Evolutionary conservation across 73 alveolate genomes (phyloP).

Genomic region (Tetrahymena elliotti): DNA sequence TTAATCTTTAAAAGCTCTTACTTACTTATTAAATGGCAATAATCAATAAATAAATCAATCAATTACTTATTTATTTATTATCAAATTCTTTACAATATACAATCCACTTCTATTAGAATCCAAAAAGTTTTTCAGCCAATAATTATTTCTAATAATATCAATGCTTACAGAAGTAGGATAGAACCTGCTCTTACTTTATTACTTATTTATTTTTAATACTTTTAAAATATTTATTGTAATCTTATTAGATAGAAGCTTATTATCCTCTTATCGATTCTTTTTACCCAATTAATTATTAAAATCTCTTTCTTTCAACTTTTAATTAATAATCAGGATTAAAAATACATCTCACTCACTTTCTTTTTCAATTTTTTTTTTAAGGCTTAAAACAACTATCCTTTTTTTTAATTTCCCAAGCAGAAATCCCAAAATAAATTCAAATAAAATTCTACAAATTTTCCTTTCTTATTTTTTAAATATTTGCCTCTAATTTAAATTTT

Average conservation of each 20-base stretch:
- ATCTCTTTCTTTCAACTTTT: background rate
- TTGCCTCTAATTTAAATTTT: background rate
- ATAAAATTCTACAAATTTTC: background rate
- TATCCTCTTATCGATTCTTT: background rate
- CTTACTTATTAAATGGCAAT: too few relatives aligned
- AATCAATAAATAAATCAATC: too few relatives aligned
- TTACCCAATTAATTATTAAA: too few relatives aligned
- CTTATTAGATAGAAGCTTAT: too few relatives aligned
- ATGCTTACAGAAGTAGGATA: background rate
- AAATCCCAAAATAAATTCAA: background rate
- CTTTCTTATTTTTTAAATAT: background rate
- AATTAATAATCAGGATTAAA: background rate
- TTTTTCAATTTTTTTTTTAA: background rate
- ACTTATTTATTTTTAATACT: too few relatives aligned
- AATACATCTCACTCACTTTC: background rate
- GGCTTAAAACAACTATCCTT: background rate
- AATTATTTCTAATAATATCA: too few relatives aligned
- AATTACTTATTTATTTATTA: too few relatives aligned
- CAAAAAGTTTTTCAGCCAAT: background rate
- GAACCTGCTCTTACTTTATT: too few relatives aligned
- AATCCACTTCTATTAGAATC: background rate
- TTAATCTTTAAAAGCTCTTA: background rate
- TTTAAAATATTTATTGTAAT: too few relatives aligned
- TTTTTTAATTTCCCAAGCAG: background rate
- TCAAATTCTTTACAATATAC: too few relatives aligned